Evolutionary conservation across 495 filamentous ascomycete genomes (phyloP), one percentile per base, ranked within the genome.

Genomic region (Oidiodendron maius): DNA sequence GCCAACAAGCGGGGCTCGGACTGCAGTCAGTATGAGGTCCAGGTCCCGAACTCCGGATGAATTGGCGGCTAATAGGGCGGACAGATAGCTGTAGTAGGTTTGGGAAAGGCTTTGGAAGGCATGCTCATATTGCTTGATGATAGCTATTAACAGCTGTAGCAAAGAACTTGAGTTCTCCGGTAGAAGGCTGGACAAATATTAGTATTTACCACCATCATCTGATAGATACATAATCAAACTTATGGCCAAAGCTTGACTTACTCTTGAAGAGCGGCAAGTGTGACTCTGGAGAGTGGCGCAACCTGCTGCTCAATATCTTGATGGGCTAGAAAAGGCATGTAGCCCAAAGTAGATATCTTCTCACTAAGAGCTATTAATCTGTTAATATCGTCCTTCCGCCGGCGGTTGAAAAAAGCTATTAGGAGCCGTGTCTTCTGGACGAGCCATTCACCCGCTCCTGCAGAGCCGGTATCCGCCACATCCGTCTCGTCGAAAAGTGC

Each of bases 401-500:
- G 42, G 21, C 45, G 23, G 37, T 24, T 60, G 43, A 54, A 61
- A 30, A 69, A 67, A 13, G 48, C 56, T 18, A 68, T 39, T 34
- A 70, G 51, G 21, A 70, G 50, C 22, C 43, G 46, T 48, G 46
- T 12, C 36, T 59, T 47, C 39, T 57, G 42, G 9, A 52, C 46
- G 22, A 62, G 28, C 2, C 26, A 26, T 73, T 67, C 25, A 0
- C 26, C 40, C 6, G 28, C 16, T 36, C 40, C 34, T 32, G 48
- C 37, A 2, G 20, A 40, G 17, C 26, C 23, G 32, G 40, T 30
- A 45, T 52, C 39, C 43, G 22, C 37, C 40, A 20, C 35, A 8
- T 46, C 50, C 42, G 54, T 39, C 9, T 66, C 53, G 64, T 96
- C 90, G 77, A 89, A 91, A 50, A 80, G 72, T 39, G 65, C 59